Evolutionary conservation across 306 rosid species (phyloP).

Genomic region (Vigna hirtella): DNA sequence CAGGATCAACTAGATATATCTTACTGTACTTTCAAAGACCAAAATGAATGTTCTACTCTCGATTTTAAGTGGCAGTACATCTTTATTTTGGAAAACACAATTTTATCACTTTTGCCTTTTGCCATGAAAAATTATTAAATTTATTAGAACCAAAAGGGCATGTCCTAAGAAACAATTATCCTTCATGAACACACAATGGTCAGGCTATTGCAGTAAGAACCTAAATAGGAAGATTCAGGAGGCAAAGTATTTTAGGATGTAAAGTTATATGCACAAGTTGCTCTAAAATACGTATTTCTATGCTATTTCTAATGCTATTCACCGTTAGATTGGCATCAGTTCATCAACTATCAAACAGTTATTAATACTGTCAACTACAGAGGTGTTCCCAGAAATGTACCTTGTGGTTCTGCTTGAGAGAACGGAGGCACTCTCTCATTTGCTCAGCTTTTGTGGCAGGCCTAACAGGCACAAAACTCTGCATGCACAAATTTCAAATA

Average conservation of each 20-base stretch:
- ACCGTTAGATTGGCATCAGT: slow-evolving; percentile 12
- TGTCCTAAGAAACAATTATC: background rate
- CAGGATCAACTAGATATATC: no score
- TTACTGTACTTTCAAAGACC: no score
- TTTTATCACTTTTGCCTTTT: no score
- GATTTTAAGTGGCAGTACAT: no score
- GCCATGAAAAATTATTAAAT: no score
- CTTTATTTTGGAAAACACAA: no score
- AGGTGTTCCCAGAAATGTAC: slow-evolving; percentile 52
- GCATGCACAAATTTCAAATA: slow-evolving; percentile 47
- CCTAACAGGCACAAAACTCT: slow-evolving; percentile 78
- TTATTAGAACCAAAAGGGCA: no score
- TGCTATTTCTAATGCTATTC: slow-evolving; percentile 9
- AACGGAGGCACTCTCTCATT: slow-evolving; percentile 93
- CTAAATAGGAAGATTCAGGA: slow-evolving; percentile 17
- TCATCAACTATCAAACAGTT: slow-evolving; percentile 3
- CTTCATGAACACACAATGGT: background rate
- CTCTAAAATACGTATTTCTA: background rate
- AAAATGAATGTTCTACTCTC: no score
- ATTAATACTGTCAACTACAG: slow-evolving; percentile 24
- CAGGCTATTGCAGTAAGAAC: slow-evolving; percentile 3
- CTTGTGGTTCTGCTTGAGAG: slow-evolving; percentile 94
- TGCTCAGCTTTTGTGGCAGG: slow-evolving; percentile 92
- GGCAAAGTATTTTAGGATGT: background rate
- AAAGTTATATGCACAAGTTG: slow-evolving; percentile 28